A percentile compares a stretch with the other conserved stretches of the same genome.
Evolutionary conservation across 1,284 basidiomycete genomes (phyloP).

Genomic region (Rhodotorula sp.): DNA sequence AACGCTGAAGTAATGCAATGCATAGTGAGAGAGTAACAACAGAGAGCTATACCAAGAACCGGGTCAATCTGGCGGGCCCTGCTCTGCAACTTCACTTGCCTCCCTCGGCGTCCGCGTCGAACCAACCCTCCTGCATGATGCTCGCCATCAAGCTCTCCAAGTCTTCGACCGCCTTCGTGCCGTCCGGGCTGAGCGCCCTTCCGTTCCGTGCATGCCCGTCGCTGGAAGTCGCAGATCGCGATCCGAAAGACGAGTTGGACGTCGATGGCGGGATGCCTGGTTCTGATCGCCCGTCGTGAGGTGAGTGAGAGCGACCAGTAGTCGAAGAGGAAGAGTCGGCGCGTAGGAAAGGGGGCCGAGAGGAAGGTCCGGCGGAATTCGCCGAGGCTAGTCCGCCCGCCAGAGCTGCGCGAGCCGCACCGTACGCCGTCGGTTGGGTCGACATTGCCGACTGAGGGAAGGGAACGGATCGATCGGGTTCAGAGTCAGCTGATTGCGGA

Average conservation of each 20-base stretch:
- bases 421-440: neutral
- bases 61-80: no score
- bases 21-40: no score
- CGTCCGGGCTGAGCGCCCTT: conserved; percentile 14
- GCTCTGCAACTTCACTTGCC: neutral
- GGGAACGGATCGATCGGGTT: neutral
- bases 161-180: conserved; percentile 25
- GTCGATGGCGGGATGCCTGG: conserved; percentile 2
- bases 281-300: neutral
- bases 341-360: neutral
- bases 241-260: conserved; percentile 10
- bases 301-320: neutral
- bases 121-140: conserved; percentile 19
- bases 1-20: no score
- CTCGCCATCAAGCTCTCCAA: conserved; percentile 29
- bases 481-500: neutral
- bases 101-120: neutral
- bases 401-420: neutral
- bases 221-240: conserved; percentile 1
- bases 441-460: neutral
- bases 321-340: conserved; percentile 1
- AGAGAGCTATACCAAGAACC: no score
- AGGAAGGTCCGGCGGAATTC: neutral
- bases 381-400: neutral
- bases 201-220: neutral